Evolutionary conservation across 306 rosid species (phyloP).

Genomic region (Lathyrus aphaca): DNA sequence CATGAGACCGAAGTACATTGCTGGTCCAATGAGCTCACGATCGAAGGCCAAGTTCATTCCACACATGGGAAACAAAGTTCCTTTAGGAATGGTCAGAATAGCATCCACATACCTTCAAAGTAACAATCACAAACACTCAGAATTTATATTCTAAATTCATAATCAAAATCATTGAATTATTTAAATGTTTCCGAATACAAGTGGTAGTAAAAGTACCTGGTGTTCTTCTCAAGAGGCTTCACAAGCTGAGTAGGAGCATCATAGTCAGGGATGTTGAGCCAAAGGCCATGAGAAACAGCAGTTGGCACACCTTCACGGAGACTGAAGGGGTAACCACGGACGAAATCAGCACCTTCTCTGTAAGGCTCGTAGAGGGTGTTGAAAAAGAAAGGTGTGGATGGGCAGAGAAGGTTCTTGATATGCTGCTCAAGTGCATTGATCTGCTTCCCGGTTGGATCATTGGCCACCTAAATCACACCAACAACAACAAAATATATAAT

Average conservation of each 20-base stretch:
- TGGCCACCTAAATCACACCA: constrained; percentile 48
- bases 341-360: constrained; percentile 68
- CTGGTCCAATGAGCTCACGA: constrained; percentile 86
- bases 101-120: constrained; percentile 56
- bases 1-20: constrained; percentile 97
- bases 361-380: constrained; percentile 67
- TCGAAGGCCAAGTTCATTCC: constrained; percentile 91
- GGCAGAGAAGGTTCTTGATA: constrained; percentile 51
- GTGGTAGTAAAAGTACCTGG: constrained; percentile 49
- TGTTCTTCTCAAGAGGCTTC: constrained; percentile 88
- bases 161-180: background rate
- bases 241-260: constrained; percentile 96
- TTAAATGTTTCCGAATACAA: background rate
- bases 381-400: constrained; percentile 56
- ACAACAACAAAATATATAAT: background rate
- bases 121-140: constrained; percentile 23
- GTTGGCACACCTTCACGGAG: constrained; percentile 72
- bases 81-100: constrained; percentile 52
- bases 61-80: constrained; percentile 78
- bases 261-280: constrained; percentile 79
- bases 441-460: constrained; percentile 44
- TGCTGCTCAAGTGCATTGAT: constrained; percentile 57
- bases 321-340: constrained; percentile 77
- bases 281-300: constrained; percentile 72
- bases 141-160: background rate